Conservation (phyloP, 2,329 filamentous ascomycete genomes). For the Aspergillus luchuensis region DNA sequence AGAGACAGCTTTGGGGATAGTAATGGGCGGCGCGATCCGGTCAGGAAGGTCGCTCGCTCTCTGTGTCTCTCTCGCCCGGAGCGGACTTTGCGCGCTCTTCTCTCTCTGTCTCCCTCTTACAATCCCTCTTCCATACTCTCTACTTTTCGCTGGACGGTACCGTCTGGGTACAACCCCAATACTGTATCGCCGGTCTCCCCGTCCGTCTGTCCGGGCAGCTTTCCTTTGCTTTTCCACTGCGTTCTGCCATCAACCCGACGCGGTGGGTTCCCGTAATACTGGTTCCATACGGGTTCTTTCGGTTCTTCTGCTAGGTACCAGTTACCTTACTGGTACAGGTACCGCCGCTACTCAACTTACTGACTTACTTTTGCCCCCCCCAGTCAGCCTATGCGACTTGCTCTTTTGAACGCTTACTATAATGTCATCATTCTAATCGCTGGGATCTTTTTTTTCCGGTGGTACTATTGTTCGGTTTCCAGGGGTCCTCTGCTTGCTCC, state of each 20-base stretch:
- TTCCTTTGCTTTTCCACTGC: too few relatives aligned
- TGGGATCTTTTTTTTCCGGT: background rate
- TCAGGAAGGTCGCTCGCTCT: conserved; percentile 6
- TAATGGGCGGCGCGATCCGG: conserved; percentile 36
- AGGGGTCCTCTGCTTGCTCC: background rate
- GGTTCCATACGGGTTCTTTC: background rate
- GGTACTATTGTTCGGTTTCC: background rate
- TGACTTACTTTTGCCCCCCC: background rate
- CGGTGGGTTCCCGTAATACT: background rate
- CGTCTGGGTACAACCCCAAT: background rate
- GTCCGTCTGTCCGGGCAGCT: background rate
- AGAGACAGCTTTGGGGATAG: conserved; percentile 29
- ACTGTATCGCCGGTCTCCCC: background rate
- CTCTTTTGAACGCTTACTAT: background rate
- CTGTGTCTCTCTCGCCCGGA: conserved; percentile 13
- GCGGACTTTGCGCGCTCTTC: conserved; percentile 12
- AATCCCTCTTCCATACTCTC: too few relatives aligned
- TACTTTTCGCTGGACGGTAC: background rate
- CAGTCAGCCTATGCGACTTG: background rate
- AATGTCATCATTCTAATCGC: conserved; percentile 2
- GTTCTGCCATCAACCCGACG: background rate
- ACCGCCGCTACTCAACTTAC: background rate
- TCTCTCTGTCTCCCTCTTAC: background rate
- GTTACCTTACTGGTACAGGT: background rate
- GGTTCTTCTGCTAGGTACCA: background rate